phyloP scores from a whole-genome alignment of 176 grass and related monocot species.

The Eleusine coracana region DNA sequence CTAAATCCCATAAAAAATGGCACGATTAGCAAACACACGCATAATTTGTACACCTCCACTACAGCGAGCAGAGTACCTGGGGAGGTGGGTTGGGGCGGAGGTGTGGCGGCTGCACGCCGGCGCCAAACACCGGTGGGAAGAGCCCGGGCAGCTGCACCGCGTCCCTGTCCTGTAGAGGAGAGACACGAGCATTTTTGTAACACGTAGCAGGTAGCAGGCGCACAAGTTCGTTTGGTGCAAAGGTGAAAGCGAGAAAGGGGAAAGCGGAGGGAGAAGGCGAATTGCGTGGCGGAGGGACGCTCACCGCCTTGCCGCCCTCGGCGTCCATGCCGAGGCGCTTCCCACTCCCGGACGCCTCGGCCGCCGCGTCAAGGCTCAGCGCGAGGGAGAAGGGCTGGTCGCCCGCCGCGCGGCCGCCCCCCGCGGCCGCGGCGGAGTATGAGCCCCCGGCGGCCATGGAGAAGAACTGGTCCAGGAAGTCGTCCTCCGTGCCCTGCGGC shows the following conservation, averaged over 20 bases:
- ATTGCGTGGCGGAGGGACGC: conserved; percentile 8
- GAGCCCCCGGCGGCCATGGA: conserved; percentile 46
- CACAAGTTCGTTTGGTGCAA: conserved; percentile 16
- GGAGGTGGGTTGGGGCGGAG: conserved; percentile 74
- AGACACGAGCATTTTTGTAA: conserved; percentile 1
- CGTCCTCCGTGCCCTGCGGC: conserved; percentile 66
- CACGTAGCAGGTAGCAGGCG: conserved; percentile 2
- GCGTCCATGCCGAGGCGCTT: conserved; percentile 61
- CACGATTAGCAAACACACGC: not conserved
- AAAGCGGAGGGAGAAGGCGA: conserved; percentile 23
- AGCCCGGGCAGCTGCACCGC: conserved; percentile 64
- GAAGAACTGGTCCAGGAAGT: conserved; percentile 96
- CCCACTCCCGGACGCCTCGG: conserved; percentile 62
- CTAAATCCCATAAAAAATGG: conserved; percentile 39
- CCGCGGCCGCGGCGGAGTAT: conserved; percentile 31
- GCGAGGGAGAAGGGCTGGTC: conserved; percentile 73
- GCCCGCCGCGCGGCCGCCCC: conserved; percentile 44
- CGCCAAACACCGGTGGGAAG: conserved; percentile 75
- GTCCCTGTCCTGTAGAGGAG: conserved; percentile 72
- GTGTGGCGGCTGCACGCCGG: conserved; percentile 70
- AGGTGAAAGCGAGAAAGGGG: conserved; percentile 34
- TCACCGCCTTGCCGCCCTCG: conserved; percentile 58
- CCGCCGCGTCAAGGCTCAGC: conserved; percentile 73
- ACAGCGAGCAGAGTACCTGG: conserved; percentile 47
- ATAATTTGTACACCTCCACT: not conserved